phyloP scores from a whole-genome alignment of 352 stramenopile genomes.

The Phytophthora meadii region DNA sequence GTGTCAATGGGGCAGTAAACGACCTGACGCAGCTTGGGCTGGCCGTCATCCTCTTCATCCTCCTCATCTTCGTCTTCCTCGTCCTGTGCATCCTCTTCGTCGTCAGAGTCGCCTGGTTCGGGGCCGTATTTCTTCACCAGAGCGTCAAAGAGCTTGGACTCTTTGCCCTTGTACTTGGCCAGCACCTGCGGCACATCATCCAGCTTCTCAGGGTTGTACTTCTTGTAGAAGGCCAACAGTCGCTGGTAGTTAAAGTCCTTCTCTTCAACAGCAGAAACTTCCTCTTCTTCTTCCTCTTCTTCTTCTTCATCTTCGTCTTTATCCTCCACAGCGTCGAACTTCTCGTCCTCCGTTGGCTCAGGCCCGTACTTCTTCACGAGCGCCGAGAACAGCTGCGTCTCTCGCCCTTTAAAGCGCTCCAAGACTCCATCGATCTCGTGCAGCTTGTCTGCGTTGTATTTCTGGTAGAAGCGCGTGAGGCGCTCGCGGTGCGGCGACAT shows the following conservation, averaged over 20 bases:
- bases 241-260: slow-evolving; percentile 71
- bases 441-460: slow-evolving; percentile 88
- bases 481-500: slow-evolving; percentile 75
- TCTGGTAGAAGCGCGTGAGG: slow-evolving; percentile 83
- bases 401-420: slow-evolving; percentile 82
- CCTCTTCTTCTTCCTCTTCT: slow-evolving; percentile 17
- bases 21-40: slow-evolving; percentile 67
- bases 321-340: slow-evolving; percentile 26
- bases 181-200: slow-evolving; percentile 69
- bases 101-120: slow-evolving; percentile 76
- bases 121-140: slow-evolving; percentile 88
- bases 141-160: slow-evolving; percentile 80
- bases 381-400: slow-evolving; percentile 72
- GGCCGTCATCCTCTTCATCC: slow-evolving; percentile 41
- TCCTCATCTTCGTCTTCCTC: slow-evolving; percentile 62
- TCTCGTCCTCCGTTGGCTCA: slow-evolving; percentile 65
- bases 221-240: slow-evolving; percentile 80
- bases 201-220: slow-evolving; percentile 86
- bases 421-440: slow-evolving; percentile 84
- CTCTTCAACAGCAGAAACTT: slow-evolving; percentile 29
- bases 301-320: not conserved
- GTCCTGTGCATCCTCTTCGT: slow-evolving; percentile 61
- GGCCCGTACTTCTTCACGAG: slow-evolving; percentile 87
- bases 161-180: slow-evolving; percentile 84
- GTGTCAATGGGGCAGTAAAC: slow-evolving; percentile 88